A percentile compares a stretch with the other conserved stretches of the same genome.
These are phyloP conservation scores for Talaromyces verruculosus DNA, from an alignment of 2,329 filamentous ascomycete species.

Conservation along the genomic window DNA sequence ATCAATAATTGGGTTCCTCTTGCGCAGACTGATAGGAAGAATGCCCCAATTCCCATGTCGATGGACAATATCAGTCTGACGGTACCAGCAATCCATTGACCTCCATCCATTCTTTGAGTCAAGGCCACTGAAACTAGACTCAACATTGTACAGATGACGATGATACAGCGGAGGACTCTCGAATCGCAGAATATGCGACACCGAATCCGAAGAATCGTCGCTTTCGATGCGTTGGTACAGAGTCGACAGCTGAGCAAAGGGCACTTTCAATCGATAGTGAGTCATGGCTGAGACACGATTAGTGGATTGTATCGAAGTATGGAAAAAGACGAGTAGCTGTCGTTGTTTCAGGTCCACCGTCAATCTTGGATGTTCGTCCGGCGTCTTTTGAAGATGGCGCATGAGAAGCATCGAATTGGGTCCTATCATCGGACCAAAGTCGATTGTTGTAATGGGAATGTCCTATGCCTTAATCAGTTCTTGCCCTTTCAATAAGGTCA, in stretches of 20 bases:
- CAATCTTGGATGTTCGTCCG: slow-evolving; percentile 33
- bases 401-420: slow-evolving; percentile 61
- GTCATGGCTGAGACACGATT: slow-evolving; percentile 9
- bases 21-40: slow-evolving; percentile 50
- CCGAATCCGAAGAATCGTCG: slow-evolving; percentile 22
- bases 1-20: slow-evolving; percentile 56
- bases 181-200: slow-evolving; percentile 41
- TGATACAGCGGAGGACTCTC: slow-evolving; percentile 49
- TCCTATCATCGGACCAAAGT: slow-evolving; percentile 62
- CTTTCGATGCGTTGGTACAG: slow-evolving; percentile 35
- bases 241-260: slow-evolving; percentile 45
- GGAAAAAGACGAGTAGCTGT: slow-evolving; percentile 49
- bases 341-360: slow-evolving; percentile 47
- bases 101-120: slow-evolving; percentile 51
- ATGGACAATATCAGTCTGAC: slow-evolving; percentile 63
- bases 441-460: slow-evolving; percentile 50
- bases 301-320: slow-evolving; percentile 29
- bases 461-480: slow-evolving; percentile 30
- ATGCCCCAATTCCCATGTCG: slow-evolving; percentile 31
- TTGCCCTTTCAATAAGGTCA: neutral
- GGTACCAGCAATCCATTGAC: slow-evolving; percentile 59
- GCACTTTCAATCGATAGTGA: slow-evolving; percentile 47
- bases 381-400: slow-evolving; percentile 44
- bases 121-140: slow-evolving; percentile 42
- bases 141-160: slow-evolving; percentile 37